phyloP scores from a whole-genome alignment of 768 basidiomycete genomes.

The Dendrothele bispora region DNA sequence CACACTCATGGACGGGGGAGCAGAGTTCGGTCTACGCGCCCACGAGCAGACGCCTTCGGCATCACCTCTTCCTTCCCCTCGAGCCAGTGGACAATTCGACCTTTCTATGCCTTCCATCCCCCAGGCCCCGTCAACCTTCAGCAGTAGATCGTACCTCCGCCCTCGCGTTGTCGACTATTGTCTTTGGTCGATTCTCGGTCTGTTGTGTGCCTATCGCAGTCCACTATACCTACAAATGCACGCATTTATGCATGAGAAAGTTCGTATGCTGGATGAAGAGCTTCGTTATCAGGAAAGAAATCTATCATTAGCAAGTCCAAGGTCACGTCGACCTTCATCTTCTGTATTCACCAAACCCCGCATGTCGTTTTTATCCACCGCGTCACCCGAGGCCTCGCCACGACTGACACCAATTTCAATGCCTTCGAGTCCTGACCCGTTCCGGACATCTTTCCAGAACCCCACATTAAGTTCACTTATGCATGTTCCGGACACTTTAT shows the following conservation, averaged over 20 bases:
- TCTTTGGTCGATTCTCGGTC: constrained; percentile 71
- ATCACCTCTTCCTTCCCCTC: constrained; percentile 56
- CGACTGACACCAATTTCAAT: constrained; percentile 33
- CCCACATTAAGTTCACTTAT: neutral
- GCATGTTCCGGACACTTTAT: neutral
- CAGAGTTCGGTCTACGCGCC: constrained; percentile 52
- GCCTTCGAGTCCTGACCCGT: constrained; percentile 13
- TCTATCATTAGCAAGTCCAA: constrained; percentile 19
- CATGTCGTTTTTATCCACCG: constrained; percentile 37
- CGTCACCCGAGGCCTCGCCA: constrained; percentile 51
- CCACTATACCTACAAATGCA: constrained; percentile 69
- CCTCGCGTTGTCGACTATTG: constrained; percentile 71
- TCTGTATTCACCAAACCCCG: constrained; percentile 61
- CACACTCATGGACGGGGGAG: constrained; percentile 58
- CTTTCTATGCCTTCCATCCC: constrained; percentile 25
- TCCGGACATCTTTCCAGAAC: constrained; percentile 1
- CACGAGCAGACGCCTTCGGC: constrained; percentile 44
- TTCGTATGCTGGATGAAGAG: constrained; percentile 52
- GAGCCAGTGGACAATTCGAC: constrained; percentile 42
- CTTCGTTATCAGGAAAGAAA: constrained; percentile 34
- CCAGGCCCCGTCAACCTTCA: constrained; percentile 21
- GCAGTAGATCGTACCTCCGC: constrained; percentile 20
- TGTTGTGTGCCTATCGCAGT: constrained; percentile 59
- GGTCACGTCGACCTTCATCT: constrained; percentile 44
- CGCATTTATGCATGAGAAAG: constrained; percentile 63